Base-by-base conservation (phyloP, 805 yeast species). In the Starmera caribaea region DNA sequence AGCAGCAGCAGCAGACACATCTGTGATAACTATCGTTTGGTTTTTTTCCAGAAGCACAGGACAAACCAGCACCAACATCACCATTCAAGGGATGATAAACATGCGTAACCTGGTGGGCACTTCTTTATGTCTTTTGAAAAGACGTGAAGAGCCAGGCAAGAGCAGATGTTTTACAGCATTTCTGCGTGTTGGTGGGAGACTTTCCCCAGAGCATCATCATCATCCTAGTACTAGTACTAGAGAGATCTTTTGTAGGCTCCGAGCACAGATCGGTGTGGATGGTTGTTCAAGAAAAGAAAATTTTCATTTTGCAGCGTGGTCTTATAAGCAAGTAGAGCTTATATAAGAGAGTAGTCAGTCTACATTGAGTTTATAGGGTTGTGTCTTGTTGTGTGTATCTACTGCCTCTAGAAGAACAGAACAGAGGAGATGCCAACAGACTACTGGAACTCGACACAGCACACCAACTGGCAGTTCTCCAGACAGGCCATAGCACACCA, bases 191-290 rank as follows among this genome's bases (percentile, higher is more conserved):
- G 83, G 83, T 83, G 76, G 88, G 87, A 80, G 88, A 80, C 88
- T 80, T 80, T 80, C 87, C 88, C 88, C 86, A 73, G 79, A 78
- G 82, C 82, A n/a, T n/a, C n/a, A n/a, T n/a, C n/a, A n/a, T n/a
- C n/a, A n/a, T n/a, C n/a, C n/a, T n/a, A n/a, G n/a, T n/a, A n/a
- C n/a, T n/a, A n/a, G n/a, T n/a, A n/a, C n/a, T n/a, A 51, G 40
- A 38, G 12, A 14, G 32, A 45, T 65, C 76, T 69, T 76, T 47
- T 68, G 85, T 59, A 61, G 61, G 79, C 85, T 79, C 79, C 79
- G 86, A 73, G 58, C 43, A 21, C 26, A 21, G 26, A 21, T 21
- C 26, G 26, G 26, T 21, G 26, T 21, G 26, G 26, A 77, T 75
- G 82, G 69, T 73, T 71, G 76, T 70, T 55, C 50, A 49, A 54